These are phyloP conservation scores for Acacia acuminata DNA, from an alignment of 306 rosid genomes.

Conservation along the genomic window DNA sequence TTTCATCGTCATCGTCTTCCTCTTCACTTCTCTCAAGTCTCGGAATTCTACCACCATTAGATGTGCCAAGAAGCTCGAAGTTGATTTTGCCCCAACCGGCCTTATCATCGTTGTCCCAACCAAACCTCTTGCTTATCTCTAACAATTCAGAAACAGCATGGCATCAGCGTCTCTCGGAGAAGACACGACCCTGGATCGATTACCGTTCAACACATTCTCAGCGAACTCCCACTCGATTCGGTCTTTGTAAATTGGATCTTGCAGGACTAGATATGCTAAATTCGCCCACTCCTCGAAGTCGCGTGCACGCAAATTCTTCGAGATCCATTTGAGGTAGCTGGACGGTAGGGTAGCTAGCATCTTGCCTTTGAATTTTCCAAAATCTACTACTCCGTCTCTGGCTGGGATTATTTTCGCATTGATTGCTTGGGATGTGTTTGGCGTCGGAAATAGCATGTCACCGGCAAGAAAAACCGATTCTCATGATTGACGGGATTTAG, in stretches of 20 bases:
- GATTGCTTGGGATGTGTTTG: slow-evolving; percentile 17
- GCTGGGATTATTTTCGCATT: slow-evolving; percentile 23
- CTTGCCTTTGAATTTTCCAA: slow-evolving; percentile 68
- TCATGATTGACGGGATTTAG: background rate
- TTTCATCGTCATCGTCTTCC: background rate
- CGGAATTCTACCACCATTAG: slow-evolving; percentile 61
- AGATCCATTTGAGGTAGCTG: slow-evolving; percentile 66
- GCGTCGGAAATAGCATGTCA: slow-evolving; percentile 34
- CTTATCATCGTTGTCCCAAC: slow-evolving; percentile 65
- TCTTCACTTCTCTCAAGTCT: slow-evolving; percentile 16
- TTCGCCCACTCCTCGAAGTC: slow-evolving; percentile 57
- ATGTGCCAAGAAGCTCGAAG: slow-evolving; percentile 69
- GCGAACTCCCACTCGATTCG: slow-evolving; percentile 70
- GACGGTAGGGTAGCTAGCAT: slow-evolving; percentile 73
- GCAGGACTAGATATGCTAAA: slow-evolving; percentile 66
- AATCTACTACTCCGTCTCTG: slow-evolving; percentile 56
- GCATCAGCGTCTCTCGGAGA: background rate
- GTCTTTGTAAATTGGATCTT: slow-evolving; percentile 61
- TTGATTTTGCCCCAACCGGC: slow-evolving; percentile 53
- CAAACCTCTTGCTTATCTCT: slow-evolving; percentile 59
- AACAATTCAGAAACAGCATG: slow-evolving; percentile 36
- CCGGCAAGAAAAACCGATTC: background rate
- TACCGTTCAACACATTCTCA: slow-evolving; percentile 34
- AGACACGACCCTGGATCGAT: background rate
- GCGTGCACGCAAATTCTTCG: slow-evolving; percentile 50